phyloP scores from a whole-genome alignment of 768 basidiomycete species.

The Wakefieldia striispora region DNA sequence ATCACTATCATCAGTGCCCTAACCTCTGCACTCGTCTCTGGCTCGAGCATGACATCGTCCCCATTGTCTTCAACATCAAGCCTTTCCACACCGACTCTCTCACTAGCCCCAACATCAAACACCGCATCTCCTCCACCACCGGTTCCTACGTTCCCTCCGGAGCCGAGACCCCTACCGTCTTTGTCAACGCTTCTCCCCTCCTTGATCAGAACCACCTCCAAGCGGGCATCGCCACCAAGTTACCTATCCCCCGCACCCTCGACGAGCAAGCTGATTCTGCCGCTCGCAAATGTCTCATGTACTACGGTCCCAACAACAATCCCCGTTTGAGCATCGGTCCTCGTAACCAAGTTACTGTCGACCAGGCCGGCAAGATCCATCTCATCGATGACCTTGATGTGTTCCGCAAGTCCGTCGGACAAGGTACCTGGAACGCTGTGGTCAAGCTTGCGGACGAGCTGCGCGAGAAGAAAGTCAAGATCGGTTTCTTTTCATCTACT shows the following conservation, averaged over 20 bases:
- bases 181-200: conserved; percentile 57
- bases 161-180: conserved; percentile 71
- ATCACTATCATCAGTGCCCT: conserved; percentile 48
- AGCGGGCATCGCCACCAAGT: conserved; percentile 48
- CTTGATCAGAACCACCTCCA: conserved; percentile 38
- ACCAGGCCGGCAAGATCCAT: conserved; percentile 83
- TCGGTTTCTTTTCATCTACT: conserved; percentile 93
- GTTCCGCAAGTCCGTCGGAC: conserved; percentile 69
- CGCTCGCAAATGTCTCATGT: conserved; percentile 81
- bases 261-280: conserved; percentile 88
- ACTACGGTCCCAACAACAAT: conserved; percentile 80
- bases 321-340: conserved; percentile 79
- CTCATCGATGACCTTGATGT: conserved; percentile 80
- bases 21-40: conserved; percentile 85
- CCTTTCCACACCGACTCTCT: conserved; percentile 76
- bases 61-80: conserved; percentile 84
- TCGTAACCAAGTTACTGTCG: conserved; percentile 86
- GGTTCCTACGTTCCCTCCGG: conserved; percentile 79
- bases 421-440: conserved; percentile 80
- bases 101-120: conserved; percentile 77
- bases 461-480: conserved; percentile 81
- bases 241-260: conserved; percentile 73
- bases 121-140: conserved; percentile 77
- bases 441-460: conserved; percentile 81
- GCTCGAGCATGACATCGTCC: conserved; percentile 81